Evolutionary conservation across 164 flowering plant genomes (phyloP).

Genomic region (Umbellularia californica): DNA sequence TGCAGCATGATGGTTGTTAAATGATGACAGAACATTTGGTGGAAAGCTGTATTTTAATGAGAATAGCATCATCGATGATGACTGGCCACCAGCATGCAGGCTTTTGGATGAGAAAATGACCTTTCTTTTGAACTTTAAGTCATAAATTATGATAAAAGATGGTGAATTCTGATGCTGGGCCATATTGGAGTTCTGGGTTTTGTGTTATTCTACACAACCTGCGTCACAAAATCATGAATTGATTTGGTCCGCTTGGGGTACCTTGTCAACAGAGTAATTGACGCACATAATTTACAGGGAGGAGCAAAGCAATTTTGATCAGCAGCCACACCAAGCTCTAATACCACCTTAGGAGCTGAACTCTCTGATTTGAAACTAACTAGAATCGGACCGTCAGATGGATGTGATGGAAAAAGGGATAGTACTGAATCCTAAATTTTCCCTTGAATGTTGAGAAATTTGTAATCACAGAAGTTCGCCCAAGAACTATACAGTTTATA

Average conservation of each 20-base stretch:
- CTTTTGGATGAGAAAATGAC: conserved; percentile 1
- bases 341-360: neutral
- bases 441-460: neutral
- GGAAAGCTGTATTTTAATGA: neutral
- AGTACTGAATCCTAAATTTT: neutral
- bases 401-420: neutral
- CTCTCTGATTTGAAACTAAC: neutral
- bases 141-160: neutral
- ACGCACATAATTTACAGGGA: neutral
- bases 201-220: neutral
- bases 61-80: neutral
- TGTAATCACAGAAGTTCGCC: neutral
- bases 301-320: neutral
- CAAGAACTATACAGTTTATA: neutral
- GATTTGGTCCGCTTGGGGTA: neutral
- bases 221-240: neutral
- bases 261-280: neutral
- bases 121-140: neutral
- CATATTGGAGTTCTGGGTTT: neutral
- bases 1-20: no score
- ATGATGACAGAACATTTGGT: neutral
- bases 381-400: neutral
- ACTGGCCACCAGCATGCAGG: neutral
- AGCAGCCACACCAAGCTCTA: neutral
- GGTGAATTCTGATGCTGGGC: neutral